phyloP scores from a whole-genome alignment of 257 asterid genomes.

The Solanum boliviense region DNA sequence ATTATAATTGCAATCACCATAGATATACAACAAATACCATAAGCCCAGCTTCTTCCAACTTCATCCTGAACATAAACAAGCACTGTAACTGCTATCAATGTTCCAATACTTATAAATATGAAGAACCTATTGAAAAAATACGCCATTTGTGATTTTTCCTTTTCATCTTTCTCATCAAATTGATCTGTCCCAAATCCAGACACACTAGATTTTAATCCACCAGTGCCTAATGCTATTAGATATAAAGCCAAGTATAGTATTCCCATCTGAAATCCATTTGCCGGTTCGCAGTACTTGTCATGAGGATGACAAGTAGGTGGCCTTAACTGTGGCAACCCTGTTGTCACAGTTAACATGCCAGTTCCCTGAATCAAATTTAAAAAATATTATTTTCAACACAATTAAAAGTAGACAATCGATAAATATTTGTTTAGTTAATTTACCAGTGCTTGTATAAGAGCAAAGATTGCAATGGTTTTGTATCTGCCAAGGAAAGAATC shows the following conservation, averaged over 20 bases:
- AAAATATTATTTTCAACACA: neutral
- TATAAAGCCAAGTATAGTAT: slow-evolving; percentile 62
- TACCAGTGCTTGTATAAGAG: slow-evolving; percentile 48
- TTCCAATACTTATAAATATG: slow-evolving; percentile 22
- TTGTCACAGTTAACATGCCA: slow-evolving; percentile 46
- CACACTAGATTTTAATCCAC: slow-evolving; percentile 86
- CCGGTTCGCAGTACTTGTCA: slow-evolving; percentile 32
- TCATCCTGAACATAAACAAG: slow-evolving; percentile 11
- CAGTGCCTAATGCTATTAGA: slow-evolving; percentile 82
- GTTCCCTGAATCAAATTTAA: slow-evolving; percentile 45
- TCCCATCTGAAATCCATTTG: slow-evolving; percentile 68
- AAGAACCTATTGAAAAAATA: slow-evolving; percentile 84
- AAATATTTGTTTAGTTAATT: neutral
- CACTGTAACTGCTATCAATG: slow-evolving; percentile 18
- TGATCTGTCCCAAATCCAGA: slow-evolving; percentile 91
- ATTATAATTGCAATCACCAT: slow-evolving; percentile 24
- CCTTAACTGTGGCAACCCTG: slow-evolving; percentile 50
- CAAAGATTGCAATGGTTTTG: slow-evolving; percentile 61
- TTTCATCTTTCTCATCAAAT: slow-evolving; percentile 76
- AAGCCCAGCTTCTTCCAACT: slow-evolving; percentile 13
- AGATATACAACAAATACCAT: slow-evolving; percentile 24
- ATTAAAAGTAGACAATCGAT: neutral
- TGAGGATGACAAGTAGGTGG: slow-evolving; percentile 57
- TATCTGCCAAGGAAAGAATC: slow-evolving; percentile 86
- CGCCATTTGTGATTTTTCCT: slow-evolving; percentile 71